These are phyloP conservation scores for Ruellia speciosa DNA, from an alignment of 305 asterid species.

Conservation along the genomic window DNA sequence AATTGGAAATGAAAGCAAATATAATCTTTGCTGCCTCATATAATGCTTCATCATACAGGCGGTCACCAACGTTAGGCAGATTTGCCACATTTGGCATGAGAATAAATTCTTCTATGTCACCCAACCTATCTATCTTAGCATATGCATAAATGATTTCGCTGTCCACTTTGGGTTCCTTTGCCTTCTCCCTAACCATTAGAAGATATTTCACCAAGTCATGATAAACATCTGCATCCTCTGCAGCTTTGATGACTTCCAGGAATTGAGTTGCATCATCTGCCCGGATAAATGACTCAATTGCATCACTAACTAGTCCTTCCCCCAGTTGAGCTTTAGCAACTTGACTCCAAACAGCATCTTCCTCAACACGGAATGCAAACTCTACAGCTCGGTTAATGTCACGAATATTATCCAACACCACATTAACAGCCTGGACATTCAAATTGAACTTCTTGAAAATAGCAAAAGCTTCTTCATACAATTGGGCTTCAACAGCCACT, in stretches of 20 bases:
- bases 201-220: slow-evolving; percentile 91
- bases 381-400: slow-evolving; percentile 94
- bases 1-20: slow-evolving; percentile 83
- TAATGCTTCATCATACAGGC: slow-evolving; percentile 85
- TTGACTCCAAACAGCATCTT: slow-evolving; percentile 98
- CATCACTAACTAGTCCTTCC: slow-evolving; percentile 97
- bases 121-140: slow-evolving; percentile 90
- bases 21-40: slow-evolving; percentile 98
- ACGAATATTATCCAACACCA: slow-evolving; percentile 75
- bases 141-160: slow-evolving; percentile 96
- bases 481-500: slow-evolving; percentile 91
- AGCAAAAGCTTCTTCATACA: slow-evolving; percentile 91
- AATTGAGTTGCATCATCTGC: slow-evolving; percentile 89
- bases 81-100: slow-evolving; percentile 99
- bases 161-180: slow-evolving; percentile 97
- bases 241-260: slow-evolving; percentile 87
- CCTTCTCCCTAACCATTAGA: slow-evolving; percentile 92
- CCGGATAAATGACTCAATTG: slow-evolving; percentile 94
- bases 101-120: slow-evolving; percentile 92
- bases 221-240: slow-evolving; percentile 76
- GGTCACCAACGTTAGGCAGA: slow-evolving; percentile 96
- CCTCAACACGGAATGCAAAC: slow-evolving; percentile 97
- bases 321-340: slow-evolving; percentile 97
- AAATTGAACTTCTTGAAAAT: slow-evolving; percentile 94
- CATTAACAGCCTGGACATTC: slow-evolving; percentile 98